Percentiles rank a stretch among this genome's conserved stretches.
phyloP scores from a whole-genome alignment of 148 eudicot species.

The Dysphania ambrosioides region DNA sequence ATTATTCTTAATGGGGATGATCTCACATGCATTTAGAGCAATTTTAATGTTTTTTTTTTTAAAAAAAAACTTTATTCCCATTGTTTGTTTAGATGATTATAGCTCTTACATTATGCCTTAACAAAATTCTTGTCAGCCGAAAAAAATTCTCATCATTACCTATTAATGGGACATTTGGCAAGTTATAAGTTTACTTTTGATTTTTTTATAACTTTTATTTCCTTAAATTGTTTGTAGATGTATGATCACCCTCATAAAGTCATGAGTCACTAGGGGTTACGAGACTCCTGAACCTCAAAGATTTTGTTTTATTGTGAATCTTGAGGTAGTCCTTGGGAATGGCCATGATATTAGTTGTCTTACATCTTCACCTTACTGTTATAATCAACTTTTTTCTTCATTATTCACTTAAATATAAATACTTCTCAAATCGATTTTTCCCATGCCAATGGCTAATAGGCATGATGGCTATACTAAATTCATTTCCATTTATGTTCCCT shows the following conservation, averaged over 20 bases:
- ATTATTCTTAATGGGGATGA: too few relatives aligned
- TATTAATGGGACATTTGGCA: background rate
- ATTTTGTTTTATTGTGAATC: background rate
- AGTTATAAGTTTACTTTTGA: background rate
- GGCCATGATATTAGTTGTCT: background rate
- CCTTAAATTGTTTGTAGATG: background rate
- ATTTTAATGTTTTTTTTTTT: background rate
- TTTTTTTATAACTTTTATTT: too few relatives aligned
- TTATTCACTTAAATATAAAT: too few relatives aligned
- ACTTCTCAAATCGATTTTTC: too few relatives aligned
- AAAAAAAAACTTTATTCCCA: background rate
- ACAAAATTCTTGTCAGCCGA: background rate
- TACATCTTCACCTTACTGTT: too few relatives aligned
- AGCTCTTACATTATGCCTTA: background rate
- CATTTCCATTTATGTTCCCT: too few relatives aligned
- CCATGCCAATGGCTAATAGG: too few relatives aligned
- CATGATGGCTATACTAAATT: too few relatives aligned
- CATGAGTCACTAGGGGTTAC: background rate
- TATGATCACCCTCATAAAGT: background rate
- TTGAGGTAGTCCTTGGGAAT: too few relatives aligned
- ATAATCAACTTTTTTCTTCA: too few relatives aligned
- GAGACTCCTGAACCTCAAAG: background rate
- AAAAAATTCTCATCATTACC: background rate
- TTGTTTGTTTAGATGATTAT: background rate
- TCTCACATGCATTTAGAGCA: too few relatives aligned